Evolutionary conservation across 352 stramenopile genomes (phyloP).

Genomic region (Globisporangium paddicum): DNA sequence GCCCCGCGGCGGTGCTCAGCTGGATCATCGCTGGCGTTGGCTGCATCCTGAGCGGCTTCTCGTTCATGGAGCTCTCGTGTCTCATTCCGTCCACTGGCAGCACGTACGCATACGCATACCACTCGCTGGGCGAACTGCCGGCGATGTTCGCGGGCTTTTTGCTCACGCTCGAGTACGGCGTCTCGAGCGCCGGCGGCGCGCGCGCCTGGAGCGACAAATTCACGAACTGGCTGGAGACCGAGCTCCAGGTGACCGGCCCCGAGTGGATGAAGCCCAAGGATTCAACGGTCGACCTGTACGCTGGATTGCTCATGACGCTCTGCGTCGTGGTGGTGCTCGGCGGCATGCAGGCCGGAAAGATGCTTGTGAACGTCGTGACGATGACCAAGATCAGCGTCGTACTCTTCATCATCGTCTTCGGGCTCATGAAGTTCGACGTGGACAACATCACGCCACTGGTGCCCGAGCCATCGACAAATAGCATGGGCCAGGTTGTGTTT

Average conservation of each 20-base stretch:
- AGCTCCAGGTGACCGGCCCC: conserved; percentile 40
- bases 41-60: conserved; percentile 78
- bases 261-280: conserved; percentile 67
- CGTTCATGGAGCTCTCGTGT: conserved; percentile 90
- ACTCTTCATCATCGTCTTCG: conserved; percentile 90
- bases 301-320: conserved; percentile 66
- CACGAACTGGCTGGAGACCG: conserved; percentile 62
- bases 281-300: conserved; percentile 63
- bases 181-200: conserved; percentile 88
- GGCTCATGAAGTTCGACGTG: conserved; percentile 74
- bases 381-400: conserved; percentile 90
- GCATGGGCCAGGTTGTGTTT: conserved; percentile 36
- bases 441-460: conserved; percentile 87
- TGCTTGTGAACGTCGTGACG: conserved; percentile 88
- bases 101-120: conserved; percentile 94
- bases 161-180: conserved; percentile 92
- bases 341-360: conserved; percentile 87
- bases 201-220: conserved; percentile 94
- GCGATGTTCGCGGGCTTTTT: conserved; percentile 87
- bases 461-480: conserved; percentile 28
- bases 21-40: conserved; percentile 82
- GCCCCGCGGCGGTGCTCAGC: conserved; percentile 76
- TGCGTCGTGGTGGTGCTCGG: conserved; percentile 68
- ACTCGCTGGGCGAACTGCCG: conserved; percentile 90
- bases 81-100: conserved; percentile 86